Conservation (phyloP, 805 yeast species). For the Candida cerambycidarum region DNA sequence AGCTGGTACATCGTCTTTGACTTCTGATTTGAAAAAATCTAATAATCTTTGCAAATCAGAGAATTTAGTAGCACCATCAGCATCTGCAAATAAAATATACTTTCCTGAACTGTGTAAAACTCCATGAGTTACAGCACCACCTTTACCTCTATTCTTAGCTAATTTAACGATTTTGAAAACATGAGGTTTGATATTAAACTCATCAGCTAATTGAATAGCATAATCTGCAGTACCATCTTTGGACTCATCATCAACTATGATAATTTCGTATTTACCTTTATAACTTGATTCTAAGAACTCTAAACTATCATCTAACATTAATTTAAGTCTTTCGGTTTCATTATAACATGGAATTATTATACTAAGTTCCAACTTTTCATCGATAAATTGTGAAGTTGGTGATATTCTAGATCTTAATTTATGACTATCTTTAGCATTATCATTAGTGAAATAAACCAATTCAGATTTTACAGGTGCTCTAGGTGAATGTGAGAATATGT, state of each 20-base stretch:
- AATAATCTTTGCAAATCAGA: conserved; percentile 60
- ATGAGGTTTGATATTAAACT: conserved; percentile 52
- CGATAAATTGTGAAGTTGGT: conserved; percentile 17
- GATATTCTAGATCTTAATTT: conserved; percentile 34
- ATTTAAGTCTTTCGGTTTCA: conserved; percentile 69
- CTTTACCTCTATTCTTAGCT: conserved; percentile 80
- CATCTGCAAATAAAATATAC: conserved; percentile 87
- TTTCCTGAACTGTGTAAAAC: conserved; percentile 71
- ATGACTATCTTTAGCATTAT: conserved; percentile 26
- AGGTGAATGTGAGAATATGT: conserved; percentile 62
- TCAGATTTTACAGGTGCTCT: conserved; percentile 56
- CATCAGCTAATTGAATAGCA: conserved; percentile 62
- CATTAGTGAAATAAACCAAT: conserved; percentile 51
- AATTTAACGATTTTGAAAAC: conserved; percentile 70
- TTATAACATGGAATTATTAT: conserved; percentile 94
- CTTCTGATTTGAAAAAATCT: conserved; percentile 48
- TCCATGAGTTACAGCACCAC: conserved; percentile 92
- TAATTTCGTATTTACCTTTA: conserved; percentile 59
- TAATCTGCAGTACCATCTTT: conserved; percentile 72
- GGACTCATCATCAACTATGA: conserved; percentile 92
- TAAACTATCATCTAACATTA: conserved; percentile 72
- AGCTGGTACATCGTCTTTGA: conserved; percentile 53
- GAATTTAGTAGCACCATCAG: conserved; percentile 93
- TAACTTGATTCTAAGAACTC: conserved; percentile 45
- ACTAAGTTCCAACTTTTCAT: conserved; percentile 54